These are phyloP conservation scores for Ogataea corticis DNA, from an alignment of 805 yeast species.

Conservation along the genomic window DNA sequence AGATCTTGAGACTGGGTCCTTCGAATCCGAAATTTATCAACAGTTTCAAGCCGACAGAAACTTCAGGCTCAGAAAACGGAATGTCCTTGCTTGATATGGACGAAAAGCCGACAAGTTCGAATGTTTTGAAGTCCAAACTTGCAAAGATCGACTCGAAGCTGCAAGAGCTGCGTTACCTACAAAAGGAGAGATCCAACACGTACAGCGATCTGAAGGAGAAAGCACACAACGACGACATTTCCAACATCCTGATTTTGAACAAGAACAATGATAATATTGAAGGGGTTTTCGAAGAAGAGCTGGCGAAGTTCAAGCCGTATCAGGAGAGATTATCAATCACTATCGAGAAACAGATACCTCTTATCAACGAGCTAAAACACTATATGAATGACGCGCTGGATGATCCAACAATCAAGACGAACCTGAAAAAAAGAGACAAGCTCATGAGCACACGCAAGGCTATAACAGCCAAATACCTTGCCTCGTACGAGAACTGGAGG, in stretches of 20 bases:
- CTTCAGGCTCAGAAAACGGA: conserved; percentile 10
- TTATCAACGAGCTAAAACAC: conserved; percentile 45
- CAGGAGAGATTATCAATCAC: conserved; percentile 67
- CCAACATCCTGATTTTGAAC: conserved; percentile 68
- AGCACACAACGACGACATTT: conserved; percentile 82
- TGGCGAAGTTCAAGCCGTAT: conserved; percentile 72
- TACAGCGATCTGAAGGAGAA: conserved; percentile 65
- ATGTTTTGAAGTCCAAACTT: conserved; percentile 39
- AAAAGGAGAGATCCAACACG: conserved; percentile 61
- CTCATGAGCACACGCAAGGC: conserved; percentile 37
- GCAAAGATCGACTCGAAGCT: conserved; percentile 54
- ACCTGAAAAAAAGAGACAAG: conserved; percentile 44
- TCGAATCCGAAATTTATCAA: conserved; percentile 25
- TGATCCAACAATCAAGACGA: conserved; percentile 42
- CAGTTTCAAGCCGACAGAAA: neutral
- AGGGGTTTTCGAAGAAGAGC: conserved; percentile 63
- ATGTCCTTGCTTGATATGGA: conserved; percentile 66
- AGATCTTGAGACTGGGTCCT: conserved; percentile 46
- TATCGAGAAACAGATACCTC: conserved; percentile 59
- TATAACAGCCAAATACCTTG: conserved; percentile 43
- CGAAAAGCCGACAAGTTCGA: conserved; percentile 36
- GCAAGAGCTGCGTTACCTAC: conserved; percentile 60
- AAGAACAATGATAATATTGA: conserved; percentile 43
- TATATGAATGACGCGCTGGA: conserved; percentile 48
- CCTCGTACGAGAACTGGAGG: conserved; percentile 59